These are phyloP conservation scores for Eleusine indica DNA, from an alignment of 176 grass and related monocot species.

Conservation along the genomic window DNA sequence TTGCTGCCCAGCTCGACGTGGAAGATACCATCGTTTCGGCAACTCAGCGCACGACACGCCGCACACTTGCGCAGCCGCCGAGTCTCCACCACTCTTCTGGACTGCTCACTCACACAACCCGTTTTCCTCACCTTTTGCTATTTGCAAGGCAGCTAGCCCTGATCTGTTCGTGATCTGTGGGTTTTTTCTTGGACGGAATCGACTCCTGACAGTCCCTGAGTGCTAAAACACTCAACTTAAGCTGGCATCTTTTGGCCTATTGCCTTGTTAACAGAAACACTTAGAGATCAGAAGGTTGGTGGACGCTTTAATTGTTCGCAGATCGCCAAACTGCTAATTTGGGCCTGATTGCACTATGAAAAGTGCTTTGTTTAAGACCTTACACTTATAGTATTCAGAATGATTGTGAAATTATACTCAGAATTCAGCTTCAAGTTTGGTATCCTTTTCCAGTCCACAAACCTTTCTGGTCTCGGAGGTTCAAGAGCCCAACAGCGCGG, in stretches of 20 bases:
- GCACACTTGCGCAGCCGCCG: neutral
- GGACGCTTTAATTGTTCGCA: neutral
- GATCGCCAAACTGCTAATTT: neutral
- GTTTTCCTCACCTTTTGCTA: neutral
- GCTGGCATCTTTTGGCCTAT: neutral
- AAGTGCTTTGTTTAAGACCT: too few relatives aligned
- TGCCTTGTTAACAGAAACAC: neutral
- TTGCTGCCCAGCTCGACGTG: too few relatives aligned
- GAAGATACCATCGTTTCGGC: too few relatives aligned
- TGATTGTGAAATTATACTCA: too few relatives aligned
- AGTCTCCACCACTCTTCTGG: neutral
- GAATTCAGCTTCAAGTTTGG: too few relatives aligned
- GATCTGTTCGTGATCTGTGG: neutral
- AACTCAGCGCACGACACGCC: neutral
- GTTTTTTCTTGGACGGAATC: neutral
- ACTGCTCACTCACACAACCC: too few relatives aligned
- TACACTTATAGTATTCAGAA: too few relatives aligned
- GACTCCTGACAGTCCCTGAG: neutral
- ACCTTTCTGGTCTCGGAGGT: too few relatives aligned
- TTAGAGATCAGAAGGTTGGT: neutral
- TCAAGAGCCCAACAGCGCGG: too few relatives aligned
- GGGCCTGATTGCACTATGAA: neutral
- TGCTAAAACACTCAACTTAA: neutral
- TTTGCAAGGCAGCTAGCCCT: neutral
- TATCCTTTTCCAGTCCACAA: too few relatives aligned